Conservation (phyloP, 805 yeast species). For the Ogataea neopini region DNA sequence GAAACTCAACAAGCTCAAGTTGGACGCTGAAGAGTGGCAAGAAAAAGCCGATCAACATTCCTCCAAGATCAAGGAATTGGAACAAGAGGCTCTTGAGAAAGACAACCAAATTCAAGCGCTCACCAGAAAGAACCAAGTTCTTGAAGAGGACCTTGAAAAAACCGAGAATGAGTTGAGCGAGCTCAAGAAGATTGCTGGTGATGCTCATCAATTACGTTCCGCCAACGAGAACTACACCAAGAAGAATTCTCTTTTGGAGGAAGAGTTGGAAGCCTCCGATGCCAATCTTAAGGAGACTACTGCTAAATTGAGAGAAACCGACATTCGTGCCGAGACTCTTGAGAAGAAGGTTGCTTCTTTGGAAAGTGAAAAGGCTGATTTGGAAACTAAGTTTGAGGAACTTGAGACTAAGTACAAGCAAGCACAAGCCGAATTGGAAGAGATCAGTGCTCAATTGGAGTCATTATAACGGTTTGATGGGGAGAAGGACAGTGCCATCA, state of each 20-base stretch:
- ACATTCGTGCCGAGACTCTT: conserved; percentile 92
- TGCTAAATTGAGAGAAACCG: conserved; percentile 91
- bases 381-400: conserved; percentile 91
- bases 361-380: conserved; percentile 87
- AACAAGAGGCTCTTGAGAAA: conserved; percentile 87
- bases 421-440: conserved; percentile 93
- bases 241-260: conserved; percentile 86
- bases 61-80: conserved; percentile 80
- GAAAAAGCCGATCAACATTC: conserved; percentile 90
- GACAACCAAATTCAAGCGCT: conserved; percentile 94
- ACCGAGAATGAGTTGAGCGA: conserved; percentile 72
- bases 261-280: conserved; percentile 88
- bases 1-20: conserved; percentile 87
- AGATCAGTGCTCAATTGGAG: conserved; percentile 95
- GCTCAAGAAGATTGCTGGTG: conserved; percentile 85
- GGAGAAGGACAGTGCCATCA: conserved; percentile 1
- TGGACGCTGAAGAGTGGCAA: conserved; percentile 97
- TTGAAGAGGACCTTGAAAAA: conserved; percentile 82
- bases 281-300: conserved; percentile 90
- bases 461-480: conserved; percentile 42
- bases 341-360: conserved; percentile 91
- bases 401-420: conserved; percentile 75
- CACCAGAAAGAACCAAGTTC: conserved; percentile 85
- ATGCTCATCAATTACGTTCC: conserved; percentile 82
- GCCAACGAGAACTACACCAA: conserved; percentile 89